A percentile compares a stretch with the other conserved stretches of the same genome.
phyloP scores from a whole-genome alignment of 306 rosid species.

The Cucurbita ficifolia region DNA sequence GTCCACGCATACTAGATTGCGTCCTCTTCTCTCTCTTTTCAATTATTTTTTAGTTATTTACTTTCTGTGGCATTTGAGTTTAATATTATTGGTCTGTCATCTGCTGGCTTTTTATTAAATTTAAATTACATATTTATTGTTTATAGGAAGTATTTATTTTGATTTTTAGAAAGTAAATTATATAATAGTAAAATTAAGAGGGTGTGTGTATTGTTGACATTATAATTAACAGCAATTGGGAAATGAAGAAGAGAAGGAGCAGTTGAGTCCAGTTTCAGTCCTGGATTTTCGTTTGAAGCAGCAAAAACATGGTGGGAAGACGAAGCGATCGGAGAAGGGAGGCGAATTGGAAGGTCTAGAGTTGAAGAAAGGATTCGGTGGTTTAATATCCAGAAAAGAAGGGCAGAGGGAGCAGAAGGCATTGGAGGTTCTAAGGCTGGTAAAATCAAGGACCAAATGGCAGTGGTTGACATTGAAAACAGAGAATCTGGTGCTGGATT shows the following conservation, averaged over 20 bases:
- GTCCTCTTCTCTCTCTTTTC: no score
- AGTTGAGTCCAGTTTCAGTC: slow-evolving; percentile 70
- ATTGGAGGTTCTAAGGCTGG: slow-evolving; percentile 13
- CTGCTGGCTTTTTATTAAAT: neutral
- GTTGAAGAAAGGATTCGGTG: slow-evolving; percentile 31
- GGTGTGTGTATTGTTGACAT: neutral
- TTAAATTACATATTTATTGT: no score
- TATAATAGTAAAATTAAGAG: no score
- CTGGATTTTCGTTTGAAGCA: slow-evolving; percentile 50
- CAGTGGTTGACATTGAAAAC: slow-evolving; percentile 7
- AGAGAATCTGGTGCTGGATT: slow-evolving; percentile 43
- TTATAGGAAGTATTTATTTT: no score
- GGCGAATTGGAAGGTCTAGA: slow-evolving; percentile 27
- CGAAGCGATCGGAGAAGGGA: slow-evolving; percentile 20
- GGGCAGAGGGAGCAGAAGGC: slow-evolving; percentile 12
- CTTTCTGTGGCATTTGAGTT: neutral
- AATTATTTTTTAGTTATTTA: neutral
- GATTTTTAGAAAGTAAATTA: no score
- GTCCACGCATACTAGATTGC: neutral
- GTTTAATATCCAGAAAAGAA: neutral
- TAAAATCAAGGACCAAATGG: slow-evolving; percentile 3
- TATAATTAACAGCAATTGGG: slow-evolving; percentile 33
- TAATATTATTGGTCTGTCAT: neutral
- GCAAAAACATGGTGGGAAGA: slow-evolving; percentile 20
- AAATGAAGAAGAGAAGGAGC: slow-evolving; percentile 53